Base-by-base conservation (phyloP, 1,284 basidiomycete species). In the Afroboletus lepidellus region DNA sequence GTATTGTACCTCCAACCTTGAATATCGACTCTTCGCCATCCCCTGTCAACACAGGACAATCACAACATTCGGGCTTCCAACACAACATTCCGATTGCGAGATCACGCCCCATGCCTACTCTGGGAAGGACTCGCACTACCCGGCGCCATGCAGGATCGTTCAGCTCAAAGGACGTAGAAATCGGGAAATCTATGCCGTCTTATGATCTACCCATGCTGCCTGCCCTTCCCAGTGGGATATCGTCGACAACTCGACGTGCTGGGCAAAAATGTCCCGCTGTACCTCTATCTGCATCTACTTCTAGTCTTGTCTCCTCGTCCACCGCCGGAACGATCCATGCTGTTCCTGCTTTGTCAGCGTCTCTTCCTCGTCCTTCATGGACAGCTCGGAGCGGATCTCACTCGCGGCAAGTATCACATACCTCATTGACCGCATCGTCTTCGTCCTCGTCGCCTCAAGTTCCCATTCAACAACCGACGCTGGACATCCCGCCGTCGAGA, bases 131-230 rank as follows among this genome's bases (percentile, higher is more conserved):
- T 41, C 71, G 72, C 50, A 82, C 77, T 60, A 79, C 78, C 56
- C 80, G 93, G n/a, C 78, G 94, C 21, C 91, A 96, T 67, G 94
- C 90, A 2, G 94, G 94, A 7, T 96, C 93, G 1, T 97, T 96
- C 74, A 94, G 92, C 58, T 87, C 81, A 32, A 90, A 92, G 64
- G 94, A 97, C 66, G 88, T 97, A 1, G 87, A 95, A 67, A 84
- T 92, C 50, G 94, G 94, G 33, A 91, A 87, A 69, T 77, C 82
- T 49, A 73, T 96, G 57, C 88, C 91, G 4, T 85, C 85, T 15
- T 80, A 81, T 57, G 77, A 81, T 37, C 75, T 48, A 41, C 73
- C 48, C 32, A 48, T 57, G 12, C 60, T 43, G 3, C 54, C 74
- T 69, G 33, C 59, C 61, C 52, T 68, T 59, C 41, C 71, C 68